Evolutionary conservation across 176 grass and related monocot species (phyloP), one percentile per base, ranked within the genome.

Genomic region (Eremochloa ophiuroides): DNA sequence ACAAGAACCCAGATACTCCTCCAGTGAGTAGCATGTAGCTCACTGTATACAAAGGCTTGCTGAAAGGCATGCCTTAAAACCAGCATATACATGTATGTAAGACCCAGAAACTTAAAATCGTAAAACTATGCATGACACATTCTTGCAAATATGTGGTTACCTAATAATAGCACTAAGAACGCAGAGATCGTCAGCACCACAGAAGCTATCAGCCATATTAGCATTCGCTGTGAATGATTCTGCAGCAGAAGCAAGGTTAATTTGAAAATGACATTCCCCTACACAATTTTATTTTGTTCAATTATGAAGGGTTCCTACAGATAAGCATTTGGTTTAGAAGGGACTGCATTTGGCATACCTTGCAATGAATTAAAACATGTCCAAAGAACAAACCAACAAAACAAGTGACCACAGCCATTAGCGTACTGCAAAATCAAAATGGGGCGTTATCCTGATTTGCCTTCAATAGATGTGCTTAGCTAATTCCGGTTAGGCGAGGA

Each of bases 351-450:
- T 66, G 47, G 59, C 34, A 23, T 80, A 90, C 96, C 96, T 99
- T 93, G 68, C 70, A 93, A 80, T 95, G 91, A 81, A 93, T 69
- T 22, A 95, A 77, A 40, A 95, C 70, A 73, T 99, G 96, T 25
- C 96, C 93, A 88, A 99, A 95, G 84, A 93, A 86, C 80, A 99
- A 71, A 66, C 96, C 93, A 86, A 78, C 87, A 91, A 95, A 95
- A 70, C 93, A 95, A 70, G 91, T 89, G 27, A 99, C 87, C 26
- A 82, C 91, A 79, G 93, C 93, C 93, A 99, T 93, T 50, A 99
- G 10, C 26, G 93, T 84, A 77, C 93, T 99, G 85, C 61, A 68
- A 66, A 89, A 81, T 0, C 44, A 58, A 40, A 69, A 71, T 74
- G 16, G 73, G 70, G 30, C 22, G 12, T 66, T 68, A 42, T 46